Conservation (phyloP, 495 filamentous ascomycete genomes). For the Glarea lozoyensis region DNA sequence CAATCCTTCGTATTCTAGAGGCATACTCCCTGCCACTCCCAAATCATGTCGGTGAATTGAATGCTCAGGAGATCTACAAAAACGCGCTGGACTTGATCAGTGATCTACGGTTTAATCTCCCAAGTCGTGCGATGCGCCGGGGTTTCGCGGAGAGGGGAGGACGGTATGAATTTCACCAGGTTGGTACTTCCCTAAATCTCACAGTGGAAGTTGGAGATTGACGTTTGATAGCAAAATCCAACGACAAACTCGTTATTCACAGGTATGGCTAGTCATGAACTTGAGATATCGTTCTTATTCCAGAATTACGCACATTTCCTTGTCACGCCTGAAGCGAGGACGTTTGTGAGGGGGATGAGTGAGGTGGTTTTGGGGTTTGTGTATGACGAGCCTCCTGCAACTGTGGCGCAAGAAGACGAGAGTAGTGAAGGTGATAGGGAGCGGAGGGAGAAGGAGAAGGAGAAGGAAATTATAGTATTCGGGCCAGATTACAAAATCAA, state of each 20-base stretch:
- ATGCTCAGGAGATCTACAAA: conserved; percentile 1
- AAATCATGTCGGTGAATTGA: too few species aligned
- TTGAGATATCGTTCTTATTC: conserved; percentile 7
- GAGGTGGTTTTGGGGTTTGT: conserved; percentile 3
- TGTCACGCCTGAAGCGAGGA: background rate
- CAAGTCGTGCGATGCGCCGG: background rate
- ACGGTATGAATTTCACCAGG: conserved; percentile 12
- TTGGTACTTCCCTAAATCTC: background rate
- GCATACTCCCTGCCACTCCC: background rate
- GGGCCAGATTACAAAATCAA: conserved; percentile 6
- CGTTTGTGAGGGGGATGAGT: conserved; percentile 7
- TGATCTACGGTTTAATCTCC: conserved; percentile 10
- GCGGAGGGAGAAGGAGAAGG: background rate
- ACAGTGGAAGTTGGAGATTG: background rate
- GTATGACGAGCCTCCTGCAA: too few species aligned
- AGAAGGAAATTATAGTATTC: conserved; percentile 5
- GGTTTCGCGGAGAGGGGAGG: background rate
- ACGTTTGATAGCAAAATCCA: background rate
- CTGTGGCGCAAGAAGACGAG: too few species aligned
- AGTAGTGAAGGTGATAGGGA: background rate
- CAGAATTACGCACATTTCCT: background rate
- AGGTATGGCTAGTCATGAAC: conserved; percentile 3
- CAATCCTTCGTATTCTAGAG: background rate
- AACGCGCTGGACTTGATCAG: conserved; percentile 2
- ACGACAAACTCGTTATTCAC: background rate